Evolutionary conservation across 192 early-diverging fungal genomes (phyloP), one percentile per base, ranked within the genome.

Genomic region (Irineochytrium annulatum): DNA sequence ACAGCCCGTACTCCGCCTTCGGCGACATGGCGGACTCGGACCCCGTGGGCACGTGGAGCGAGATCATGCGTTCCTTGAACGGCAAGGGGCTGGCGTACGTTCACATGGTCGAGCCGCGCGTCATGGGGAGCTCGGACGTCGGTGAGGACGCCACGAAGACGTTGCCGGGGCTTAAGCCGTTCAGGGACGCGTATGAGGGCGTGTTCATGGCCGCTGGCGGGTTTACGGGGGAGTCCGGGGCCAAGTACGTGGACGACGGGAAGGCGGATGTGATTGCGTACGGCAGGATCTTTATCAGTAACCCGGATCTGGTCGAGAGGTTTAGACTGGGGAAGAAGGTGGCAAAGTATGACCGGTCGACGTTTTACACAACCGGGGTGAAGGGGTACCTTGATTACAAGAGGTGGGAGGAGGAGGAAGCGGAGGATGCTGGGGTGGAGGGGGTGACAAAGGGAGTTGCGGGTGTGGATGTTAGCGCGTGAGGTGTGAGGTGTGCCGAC

Each of bases 221-320:
- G 2, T 70, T 54, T 33, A 16, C 32, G 2, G 22, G 34, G 3
- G 62, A 65, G 2, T 27, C 27, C 26, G 69, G 45, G 1, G 31
- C 58, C 14, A 56, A 62, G 24, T 35, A 56, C 17, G 43, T 68
- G 28, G 56, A 22, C 3, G 27, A 48, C 29, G 56, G 63, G 2
- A 46, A 39, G 22, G 68, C 57, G 0, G 71, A 77, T 48, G n/a
- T 74, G 54, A 49, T 77, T 53, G 67, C 57, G 8, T 70, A 60
- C 49, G 75, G 68, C 5, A 17, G 65, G 24, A 29, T 29, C 33
- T 73, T 70, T 51, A 67, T 74, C 34, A 24, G 71, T 5, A 77
- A 77, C 67, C 75, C 75, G 0, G 75, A 77, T 52, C 57, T 77
- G 26, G n/a, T n/a, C n/a, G n/a, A n/a, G n/a, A 52, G 58, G 3